Evolutionary conservation across 768 basidiomycete species (phyloP), one percentile per base, ranked within the genome.

Genomic region (Leccinum barrowsii): DNA sequence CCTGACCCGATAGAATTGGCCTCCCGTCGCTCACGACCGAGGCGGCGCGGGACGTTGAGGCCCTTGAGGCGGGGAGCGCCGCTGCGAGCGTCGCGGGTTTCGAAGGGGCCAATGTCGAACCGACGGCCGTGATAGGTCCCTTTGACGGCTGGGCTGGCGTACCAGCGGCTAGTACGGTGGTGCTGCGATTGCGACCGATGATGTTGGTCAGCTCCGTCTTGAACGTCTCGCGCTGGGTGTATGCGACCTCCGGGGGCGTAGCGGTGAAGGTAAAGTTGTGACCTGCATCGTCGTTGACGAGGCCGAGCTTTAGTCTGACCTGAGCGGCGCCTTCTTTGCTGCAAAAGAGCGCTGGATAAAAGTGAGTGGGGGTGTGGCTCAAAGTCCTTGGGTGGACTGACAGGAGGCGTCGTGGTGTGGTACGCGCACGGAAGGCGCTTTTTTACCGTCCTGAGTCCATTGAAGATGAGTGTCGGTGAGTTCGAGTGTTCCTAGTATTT

Each of bases 231-330:
- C 92, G 83, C 69, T 94, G 92, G 26, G 76, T 67, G 56, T 82
- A 76, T 34, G 92, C 89, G 64, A 81, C 73, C 1, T 84, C 73
- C 58, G 81, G 82, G 2, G 87, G 82, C 2, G 49, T 52, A 1
- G 88, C 82, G 2, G 81, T 85, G 75, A 91, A 93, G 1, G 88
- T 88, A 72, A 94, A 95, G 66, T 86, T 90, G 76, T 91, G 88
- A 7, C 87, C 89, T 12, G 79, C 79, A 56, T 89, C 88, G 69
- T 91, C 85, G 50, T 77, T 79, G 54, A 83, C 72, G 32, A 92
- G 77, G 2, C 82, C 85, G 34, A 95, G 75, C 67, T 93, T 93
- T 50, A 94, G 77, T 50, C 85, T 80, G 65, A 91, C 89, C 70
- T 92, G 89, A 0, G 89, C 74, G 5, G 90, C 86, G 55, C 87